These are phyloP conservation scores for Asterophora parasitica DNA, from an alignment of 768 basidiomycete genomes.

Conservation along the genomic window DNA sequence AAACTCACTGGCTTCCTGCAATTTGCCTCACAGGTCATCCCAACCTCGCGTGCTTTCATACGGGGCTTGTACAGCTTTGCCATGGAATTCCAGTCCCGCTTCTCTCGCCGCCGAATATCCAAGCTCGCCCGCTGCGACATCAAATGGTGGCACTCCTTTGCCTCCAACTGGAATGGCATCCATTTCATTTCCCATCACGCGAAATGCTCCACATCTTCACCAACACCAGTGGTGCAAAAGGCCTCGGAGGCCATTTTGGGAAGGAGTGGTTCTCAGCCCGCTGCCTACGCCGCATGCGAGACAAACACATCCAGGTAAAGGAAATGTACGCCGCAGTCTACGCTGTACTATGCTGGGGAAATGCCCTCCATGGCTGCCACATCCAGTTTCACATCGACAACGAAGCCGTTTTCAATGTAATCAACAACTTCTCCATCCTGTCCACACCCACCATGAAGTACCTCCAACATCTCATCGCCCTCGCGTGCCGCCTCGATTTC, in stretches of 20 bases:
- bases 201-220: conserved; percentile 20
- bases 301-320: neutral
- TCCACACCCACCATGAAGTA: neutral
- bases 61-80: conserved; percentile 25
- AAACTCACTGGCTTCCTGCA: conserved; percentile 29
- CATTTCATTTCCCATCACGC: conserved; percentile 11
- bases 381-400: neutral
- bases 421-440: conserved; percentile 10
- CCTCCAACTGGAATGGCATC: conserved; percentile 27
- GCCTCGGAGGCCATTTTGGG: conserved; percentile 19
- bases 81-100: conserved; percentile 18
- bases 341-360: conserved; percentile 2
- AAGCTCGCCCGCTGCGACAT: conserved; percentile 19
- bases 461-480: neutral
- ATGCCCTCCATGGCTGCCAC: neutral
- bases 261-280: neutral
- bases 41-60: conserved; percentile 23
- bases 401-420: conserved; percentile 10
- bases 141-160: too few species aligned
- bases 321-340: too few species aligned
- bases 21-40: conserved; percentile 32
- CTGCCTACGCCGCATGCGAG: neutral
- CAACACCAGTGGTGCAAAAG: conserved; percentile 29
- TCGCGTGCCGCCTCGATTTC: neutral
- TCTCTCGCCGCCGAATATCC: conserved; percentile 21